Base-by-base conservation (phyloP, 2,329 filamentous ascomycete genomes). In the Fusarium chuoi region DNA sequence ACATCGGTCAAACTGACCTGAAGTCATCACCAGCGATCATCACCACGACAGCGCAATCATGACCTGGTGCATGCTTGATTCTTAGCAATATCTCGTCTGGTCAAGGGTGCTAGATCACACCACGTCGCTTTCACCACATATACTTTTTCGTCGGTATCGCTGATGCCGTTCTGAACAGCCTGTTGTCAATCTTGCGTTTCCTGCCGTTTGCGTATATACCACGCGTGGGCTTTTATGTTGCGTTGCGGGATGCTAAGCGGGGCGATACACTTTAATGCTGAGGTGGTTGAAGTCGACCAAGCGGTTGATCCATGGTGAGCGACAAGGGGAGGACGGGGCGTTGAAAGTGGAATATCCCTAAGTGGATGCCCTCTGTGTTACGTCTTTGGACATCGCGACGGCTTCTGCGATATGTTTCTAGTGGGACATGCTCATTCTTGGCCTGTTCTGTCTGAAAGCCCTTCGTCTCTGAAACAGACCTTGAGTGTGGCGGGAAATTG, bases 1-100 rank as follows among this genome's bases (percentile, higher is more conserved):
- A 70, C 70, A 65, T 71, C 56, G 33, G 45, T 57, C 55, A 38
- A 48, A 44, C 46, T 52, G 62, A 70, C 48, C 70, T 71, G 70
- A 73, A 70, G 68, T 62, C 52, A 73, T 73, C 60, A 58, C 56
- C 70, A 70, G 60, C 30, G 39, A 73, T 69, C 44, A 56, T 52
- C 59, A 65, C 45, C 65, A 58, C 70, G 28, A 73, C 56, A 41
- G 44, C 54, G 30, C 46, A 58, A 55, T 59, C 44, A 52, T 44
- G 39, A 49, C 42, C 26, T 33, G 24, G 48, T 44, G 22, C 33
- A 70, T 57, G 38, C 49, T 60, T 51, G 44, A 62, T 30, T 52
- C 24, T 36, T 17, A 56, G 26, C 22, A 26, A 38, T 33, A 41
- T 35, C 15, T 48, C 30, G 22, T 42, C 30, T 55, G n/a, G 33